Conservation (phyloP, 2,329 filamentous ascomycete species). For the Colletotrichum sojae region DNA sequence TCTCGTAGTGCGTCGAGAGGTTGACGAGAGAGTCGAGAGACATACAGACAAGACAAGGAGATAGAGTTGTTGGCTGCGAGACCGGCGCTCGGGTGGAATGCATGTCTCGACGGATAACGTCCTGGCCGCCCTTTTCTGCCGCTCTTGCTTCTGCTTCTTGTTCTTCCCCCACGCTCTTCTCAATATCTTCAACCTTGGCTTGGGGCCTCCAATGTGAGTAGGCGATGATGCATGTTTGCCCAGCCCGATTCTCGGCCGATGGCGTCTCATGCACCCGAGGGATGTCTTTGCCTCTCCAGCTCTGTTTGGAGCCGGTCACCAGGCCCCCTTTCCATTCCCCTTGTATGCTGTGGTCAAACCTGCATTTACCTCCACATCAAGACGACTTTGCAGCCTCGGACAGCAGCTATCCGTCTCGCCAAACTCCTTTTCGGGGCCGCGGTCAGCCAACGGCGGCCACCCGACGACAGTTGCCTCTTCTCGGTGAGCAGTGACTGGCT, state of each 20-base stretch:
- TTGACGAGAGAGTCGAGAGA: neutral
- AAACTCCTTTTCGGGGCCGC: constrained; percentile 21
- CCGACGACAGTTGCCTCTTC: constrained; percentile 33
- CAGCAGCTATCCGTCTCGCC: constrained; percentile 30
- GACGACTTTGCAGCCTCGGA: constrained; percentile 29
- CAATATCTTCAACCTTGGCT: neutral
- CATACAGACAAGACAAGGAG: constrained; percentile 17
- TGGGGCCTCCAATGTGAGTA: too few species aligned
- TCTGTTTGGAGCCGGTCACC: neutral
- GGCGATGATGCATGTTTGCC: constrained; percentile 1
- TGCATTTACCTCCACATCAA: constrained; percentile 32
- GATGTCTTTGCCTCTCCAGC: constrained; percentile 11
- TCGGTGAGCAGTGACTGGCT: constrained; percentile 16
- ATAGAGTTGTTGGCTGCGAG: constrained; percentile 23
- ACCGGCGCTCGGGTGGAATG: constrained; percentile 6
- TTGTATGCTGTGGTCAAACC: constrained; percentile 19
- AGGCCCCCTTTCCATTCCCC: neutral
- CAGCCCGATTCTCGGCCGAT: constrained; percentile 30
- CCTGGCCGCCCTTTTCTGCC: neutral
- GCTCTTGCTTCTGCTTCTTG: neutral
- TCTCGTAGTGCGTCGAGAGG: too few species aligned
- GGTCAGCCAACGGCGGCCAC: constrained; percentile 23
- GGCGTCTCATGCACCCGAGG: constrained; percentile 22
- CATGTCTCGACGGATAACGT: constrained; percentile 22
- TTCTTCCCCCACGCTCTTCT: neutral